Evolutionary conservation across 1,284 basidiomycete genomes (phyloP).

Genomic region (Ceratobasidium papillatum): DNA sequence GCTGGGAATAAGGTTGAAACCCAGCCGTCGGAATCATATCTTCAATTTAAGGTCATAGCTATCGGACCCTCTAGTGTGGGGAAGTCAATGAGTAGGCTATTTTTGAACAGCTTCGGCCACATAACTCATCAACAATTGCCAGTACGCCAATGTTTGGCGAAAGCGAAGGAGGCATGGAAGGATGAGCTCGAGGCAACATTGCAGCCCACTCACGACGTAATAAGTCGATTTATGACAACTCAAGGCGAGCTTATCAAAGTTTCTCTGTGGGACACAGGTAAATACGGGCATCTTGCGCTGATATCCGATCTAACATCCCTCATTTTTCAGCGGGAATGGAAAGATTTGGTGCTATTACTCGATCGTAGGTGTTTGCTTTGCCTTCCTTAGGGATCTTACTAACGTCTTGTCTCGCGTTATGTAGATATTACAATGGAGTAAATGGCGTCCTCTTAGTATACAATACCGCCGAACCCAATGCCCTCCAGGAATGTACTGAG

Average conservation of each 20-base stretch:
- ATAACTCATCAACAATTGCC: background rate
- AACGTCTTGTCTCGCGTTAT: too few species aligned
- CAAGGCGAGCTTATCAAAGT: constrained; percentile 20
- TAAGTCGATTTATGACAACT: constrained; percentile 11
- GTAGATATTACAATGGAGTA: background rate
- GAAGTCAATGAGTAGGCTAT: constrained; percentile 17
- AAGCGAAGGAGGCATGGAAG: background rate
- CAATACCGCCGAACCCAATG: background rate
- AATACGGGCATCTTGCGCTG: too few species aligned
- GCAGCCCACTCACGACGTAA: background rate
- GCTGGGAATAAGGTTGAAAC: background rate
- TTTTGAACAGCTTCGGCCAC: too few species aligned
- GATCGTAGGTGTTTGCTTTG: background rate
- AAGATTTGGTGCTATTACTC: constrained; percentile 8
- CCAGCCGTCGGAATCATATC: background rate
- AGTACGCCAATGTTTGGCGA: constrained; percentile 25
- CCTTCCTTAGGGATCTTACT: background rate
- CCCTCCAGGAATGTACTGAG: background rate
- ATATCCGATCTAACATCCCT: background rate
- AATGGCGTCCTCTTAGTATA: constrained; percentile 16
- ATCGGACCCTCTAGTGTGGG: constrained; percentile 21
- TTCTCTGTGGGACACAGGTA: constrained; percentile 24
- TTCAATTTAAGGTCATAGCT: constrained; percentile 15
- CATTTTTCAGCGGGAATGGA: constrained; percentile 7
- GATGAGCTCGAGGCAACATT: background rate